A percentile compares a stretch with the other conserved stretches of the same genome.
phyloP scores from a whole-genome alignment of 2,329 filamentous ascomycete species.

The Aspergillus unguis region DNA sequence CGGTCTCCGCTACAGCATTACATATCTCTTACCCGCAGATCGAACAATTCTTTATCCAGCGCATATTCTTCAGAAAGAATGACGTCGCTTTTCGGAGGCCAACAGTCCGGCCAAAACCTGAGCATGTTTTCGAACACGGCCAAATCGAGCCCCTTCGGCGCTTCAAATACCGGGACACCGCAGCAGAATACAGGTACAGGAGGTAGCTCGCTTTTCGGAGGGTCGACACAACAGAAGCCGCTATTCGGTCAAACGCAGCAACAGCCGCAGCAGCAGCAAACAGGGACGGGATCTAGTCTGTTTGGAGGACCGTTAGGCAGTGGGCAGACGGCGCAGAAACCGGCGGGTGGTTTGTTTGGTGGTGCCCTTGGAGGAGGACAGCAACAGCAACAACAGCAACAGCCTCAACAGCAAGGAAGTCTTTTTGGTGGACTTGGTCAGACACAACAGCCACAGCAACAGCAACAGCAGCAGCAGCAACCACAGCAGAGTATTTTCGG shows the following conservation, averaged over 20 bases:
- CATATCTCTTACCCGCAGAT: no score
- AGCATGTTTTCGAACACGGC: conserved; percentile 26
- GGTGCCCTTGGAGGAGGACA: conserved; percentile 25
- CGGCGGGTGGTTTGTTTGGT: conserved; percentile 27
- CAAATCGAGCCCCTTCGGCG: conserved; percentile 36
- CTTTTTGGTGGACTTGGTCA: conserved; percentile 19
- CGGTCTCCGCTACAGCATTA: not conserved
- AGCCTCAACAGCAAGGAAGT: conserved; percentile 24
- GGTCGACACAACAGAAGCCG: conserved; percentile 26
- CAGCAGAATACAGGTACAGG: conserved; percentile 20
- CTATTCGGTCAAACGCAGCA: conserved; percentile 27
- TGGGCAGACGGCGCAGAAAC: conserved; percentile 22
- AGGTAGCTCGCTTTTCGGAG: conserved; percentile 37
- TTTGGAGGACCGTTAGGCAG: conserved; percentile 26
- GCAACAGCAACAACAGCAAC: conserved; percentile 16
- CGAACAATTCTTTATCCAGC: not conserved
- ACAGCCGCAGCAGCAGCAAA: conserved; percentile 19
- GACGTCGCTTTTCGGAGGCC: conserved; percentile 42
- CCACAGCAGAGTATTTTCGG: conserved; percentile 28
- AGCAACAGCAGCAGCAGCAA: conserved; percentile 40
- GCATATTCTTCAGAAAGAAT: not conserved
- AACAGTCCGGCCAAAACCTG: conserved; percentile 28
- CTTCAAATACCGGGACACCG: not conserved
- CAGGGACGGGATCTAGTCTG: conserved; percentile 17
- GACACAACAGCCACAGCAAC: conserved; percentile 14